These are phyloP conservation scores for Fusarium luffae DNA, from an alignment of 2,329 filamentous ascomycete species.

Conservation along the genomic window DNA sequence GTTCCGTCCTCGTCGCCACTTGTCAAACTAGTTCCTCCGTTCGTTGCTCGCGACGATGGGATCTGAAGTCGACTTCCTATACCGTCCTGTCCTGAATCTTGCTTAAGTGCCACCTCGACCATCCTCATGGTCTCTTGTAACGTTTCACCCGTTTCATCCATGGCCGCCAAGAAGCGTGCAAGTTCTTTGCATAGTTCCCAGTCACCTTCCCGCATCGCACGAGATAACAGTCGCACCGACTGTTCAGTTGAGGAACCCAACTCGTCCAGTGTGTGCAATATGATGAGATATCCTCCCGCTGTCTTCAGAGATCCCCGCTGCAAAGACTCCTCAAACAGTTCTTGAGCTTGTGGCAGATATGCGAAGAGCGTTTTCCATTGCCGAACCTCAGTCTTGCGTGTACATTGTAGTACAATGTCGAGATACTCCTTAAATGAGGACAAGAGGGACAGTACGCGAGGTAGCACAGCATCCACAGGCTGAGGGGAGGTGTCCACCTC, in stretches of 20 bases:
- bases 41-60: conserved; percentile 45
- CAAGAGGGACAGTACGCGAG: conserved; percentile 70
- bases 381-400: conserved; percentile 93
- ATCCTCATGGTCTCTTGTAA: conserved; percentile 77
- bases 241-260: conserved; percentile 77
- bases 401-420: conserved; percentile 96
- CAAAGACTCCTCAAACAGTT: conserved; percentile 93
- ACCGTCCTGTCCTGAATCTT: conserved; percentile 44
- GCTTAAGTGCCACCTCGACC: conserved; percentile 58
- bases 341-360: conserved; percentile 88
- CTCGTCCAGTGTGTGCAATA: conserved; percentile 85
- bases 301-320: conserved; percentile 89
- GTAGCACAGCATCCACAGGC: conserved; percentile 72
- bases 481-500: conserved; percentile 81
- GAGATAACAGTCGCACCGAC: conserved; percentile 81
- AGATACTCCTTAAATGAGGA: conserved; percentile 87
- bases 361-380: conserved; percentile 95
- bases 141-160: conserved; percentile 87
- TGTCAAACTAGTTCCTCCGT: conserved; percentile 47
- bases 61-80: conserved; percentile 49
- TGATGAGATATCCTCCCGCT: conserved; percentile 93
- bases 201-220: conserved; percentile 85
- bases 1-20: conserved; percentile 51
- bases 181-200: conserved; percentile 97
- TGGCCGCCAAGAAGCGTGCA: conserved; percentile 91